phyloP scores from a whole-genome alignment of 768 basidiomycete genomes.

The Auriscalpium vulgare region DNA sequence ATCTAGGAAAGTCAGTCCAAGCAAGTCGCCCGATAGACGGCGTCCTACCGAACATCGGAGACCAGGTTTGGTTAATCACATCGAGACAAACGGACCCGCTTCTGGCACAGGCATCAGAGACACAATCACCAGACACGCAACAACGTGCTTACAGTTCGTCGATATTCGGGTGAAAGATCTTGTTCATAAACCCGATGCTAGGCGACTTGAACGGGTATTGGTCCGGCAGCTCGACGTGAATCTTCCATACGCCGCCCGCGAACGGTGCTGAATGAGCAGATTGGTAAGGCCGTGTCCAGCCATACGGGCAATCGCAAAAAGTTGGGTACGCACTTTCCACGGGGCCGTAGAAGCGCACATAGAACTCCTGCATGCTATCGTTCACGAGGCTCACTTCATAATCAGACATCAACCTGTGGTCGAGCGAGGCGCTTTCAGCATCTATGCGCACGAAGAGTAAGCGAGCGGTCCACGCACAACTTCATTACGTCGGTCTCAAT shows the following conservation, averaged over 20 bases:
- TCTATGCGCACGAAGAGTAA: background rate
- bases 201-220: constrained; percentile 99
- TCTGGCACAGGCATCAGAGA: constrained; percentile 32
- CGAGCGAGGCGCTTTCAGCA: too few relatives aligned
- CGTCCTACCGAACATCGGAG: constrained; percentile 94
- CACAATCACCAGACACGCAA: constrained; percentile 7
- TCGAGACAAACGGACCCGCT: constrained; percentile 98
- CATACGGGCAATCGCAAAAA: background rate
- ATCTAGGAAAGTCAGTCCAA: constrained; percentile 39
- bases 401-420: constrained; percentile 88
- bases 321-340: constrained; percentile 71
- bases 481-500: constrained; percentile 99
- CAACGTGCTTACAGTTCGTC: constrained; percentile 71
- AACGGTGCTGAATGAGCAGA: constrained; percentile 66
- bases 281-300: background rate
- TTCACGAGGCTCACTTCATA: constrained; percentile 97
- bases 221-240: constrained; percentile 96
- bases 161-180: constrained; percentile 99
- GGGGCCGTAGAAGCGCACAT: constrained; percentile 92
- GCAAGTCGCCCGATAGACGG: background rate
- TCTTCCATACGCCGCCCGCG: constrained; percentile 97
- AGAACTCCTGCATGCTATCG: constrained; percentile 99
- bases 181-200: constrained; percentile 99
- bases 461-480: constrained; percentile 48
- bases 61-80: constrained; percentile 99